Conservation (phyloP, 108 stramenopile species). For the Cyclotella baltica region DNA sequence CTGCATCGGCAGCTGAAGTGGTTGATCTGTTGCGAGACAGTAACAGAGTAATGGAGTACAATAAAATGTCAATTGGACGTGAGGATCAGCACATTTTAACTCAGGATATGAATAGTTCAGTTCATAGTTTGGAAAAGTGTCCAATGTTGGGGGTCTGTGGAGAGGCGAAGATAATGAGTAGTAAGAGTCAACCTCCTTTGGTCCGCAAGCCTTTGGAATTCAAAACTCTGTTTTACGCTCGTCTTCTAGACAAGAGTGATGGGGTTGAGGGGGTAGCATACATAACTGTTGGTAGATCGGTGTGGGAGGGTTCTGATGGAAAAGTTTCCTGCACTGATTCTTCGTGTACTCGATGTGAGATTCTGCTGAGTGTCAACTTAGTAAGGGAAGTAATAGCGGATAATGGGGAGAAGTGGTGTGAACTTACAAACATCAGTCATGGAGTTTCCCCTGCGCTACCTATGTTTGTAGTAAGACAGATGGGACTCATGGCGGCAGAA, state of each 20-base stretch:
- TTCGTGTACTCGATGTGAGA: conserved; percentile 60
- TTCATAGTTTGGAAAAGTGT: conserved; percentile 17
- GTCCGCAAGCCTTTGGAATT: conserved; percentile 63
- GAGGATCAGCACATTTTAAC: conserved; percentile 59
- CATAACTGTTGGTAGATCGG: conserved; percentile 64
- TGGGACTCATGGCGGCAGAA: conserved; percentile 58
- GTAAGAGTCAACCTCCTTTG: conserved; percentile 57
- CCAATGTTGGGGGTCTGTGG: conserved; percentile 51
- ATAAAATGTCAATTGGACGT: conserved; percentile 70
- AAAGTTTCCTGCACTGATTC: conserved; percentile 27
- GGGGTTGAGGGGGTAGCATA: conserved; percentile 52
- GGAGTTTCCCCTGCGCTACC: conserved; percentile 64
- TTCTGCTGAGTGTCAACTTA: conserved; percentile 63
- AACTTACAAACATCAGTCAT: conserved; percentile 71
- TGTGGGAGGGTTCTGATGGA: conserved; percentile 57
- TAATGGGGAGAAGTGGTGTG: conserved; percentile 35
- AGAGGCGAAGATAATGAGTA: conserved; percentile 61
- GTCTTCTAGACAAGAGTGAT: conserved; percentile 39
- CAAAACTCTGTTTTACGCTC: conserved; percentile 55
- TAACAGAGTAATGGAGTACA: conserved; percentile 58
- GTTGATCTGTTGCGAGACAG: conserved; percentile 67
- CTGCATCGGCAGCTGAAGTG: conserved; percentile 50
- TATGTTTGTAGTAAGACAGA: conserved; percentile 57
- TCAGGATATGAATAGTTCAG: conserved; percentile 43
- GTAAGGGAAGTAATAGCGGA: conserved; percentile 49